Evolutionary conservation across 768 basidiomycete species (phyloP), one percentile per base, ranked within the genome.

Genomic region (Hygrophorus russula): DNA sequence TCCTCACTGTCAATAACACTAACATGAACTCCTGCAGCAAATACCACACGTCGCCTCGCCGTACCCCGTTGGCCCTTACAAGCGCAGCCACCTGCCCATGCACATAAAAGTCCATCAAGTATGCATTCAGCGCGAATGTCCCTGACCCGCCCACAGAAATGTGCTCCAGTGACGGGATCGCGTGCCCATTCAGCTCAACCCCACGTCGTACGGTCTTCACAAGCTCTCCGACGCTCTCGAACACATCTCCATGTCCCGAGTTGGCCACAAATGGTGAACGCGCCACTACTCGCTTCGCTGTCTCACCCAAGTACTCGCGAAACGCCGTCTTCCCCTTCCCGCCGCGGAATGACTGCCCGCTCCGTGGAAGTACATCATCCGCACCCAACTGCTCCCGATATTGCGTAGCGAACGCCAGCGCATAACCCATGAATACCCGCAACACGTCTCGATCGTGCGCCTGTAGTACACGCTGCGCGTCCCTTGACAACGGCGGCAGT

Each of bases 261-360:
- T 69, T 79, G 0, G 82, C 78, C 5, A 77, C 79, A 49, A 83
- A 85, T 4, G 64, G 50, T 1, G 82, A 85, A 7, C 81, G 73
- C 20, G 65, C 68, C 1, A 60, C 51, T 18, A 69, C 59, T 0
- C 28, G 50, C n/a, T 68, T 55, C 5, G 69, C 60, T 0, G 65
- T 67, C 1, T 59, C 47, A 1, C 57, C 53, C 31, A 81, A 61
- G 46, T 68, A 55, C 3, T 46, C 24, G 3, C 51, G 55, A 48
- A 78, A 68, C 3, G 46, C 51, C 0, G 62, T 46, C 42, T 35
- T 8, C 14, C 20, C 30, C 19, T 19, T 36, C 36, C 13, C n/a
- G 7, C 45, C 41, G 7, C 49, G 53, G 47, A 45, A 67, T 12
- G 42, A 53, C 38, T 14, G 32, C 45, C 27, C 53, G 46, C 76